phyloP scores from a whole-genome alignment of 148 eudicot species.

The Chenopodium suecicum region DNA sequence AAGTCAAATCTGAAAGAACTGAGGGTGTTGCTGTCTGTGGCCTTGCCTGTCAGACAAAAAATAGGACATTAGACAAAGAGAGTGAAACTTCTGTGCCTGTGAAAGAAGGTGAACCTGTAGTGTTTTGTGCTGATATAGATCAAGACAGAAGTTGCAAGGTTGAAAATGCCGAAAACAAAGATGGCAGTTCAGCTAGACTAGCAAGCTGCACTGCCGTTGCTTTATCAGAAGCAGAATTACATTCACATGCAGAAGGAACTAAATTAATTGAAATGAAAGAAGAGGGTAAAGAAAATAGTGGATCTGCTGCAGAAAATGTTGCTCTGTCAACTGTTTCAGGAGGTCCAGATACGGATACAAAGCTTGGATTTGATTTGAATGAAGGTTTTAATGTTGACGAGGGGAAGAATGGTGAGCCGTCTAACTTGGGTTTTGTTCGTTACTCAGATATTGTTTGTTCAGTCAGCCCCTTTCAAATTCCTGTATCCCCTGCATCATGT shows the following conservation, averaged over 20 bases:
- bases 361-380: constrained; percentile 65
- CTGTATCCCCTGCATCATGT: constrained; percentile 32
- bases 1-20: constrained; percentile 20
- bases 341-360: constrained; percentile 35
- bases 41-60: constrained; percentile 12
- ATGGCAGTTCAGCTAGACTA: constrained; percentile 4
- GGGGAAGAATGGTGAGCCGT: constrained; percentile 49
- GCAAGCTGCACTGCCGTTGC: background rate
- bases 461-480: constrained; percentile 24
- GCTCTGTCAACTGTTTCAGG: constrained; percentile 28
- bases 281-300: constrained; percentile 7
- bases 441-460: constrained; percentile 30
- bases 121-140: constrained; percentile 17
- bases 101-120: constrained; percentile 22
- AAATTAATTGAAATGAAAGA: constrained; percentile 1
- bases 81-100: constrained; percentile 8
- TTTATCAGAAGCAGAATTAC: background rate
- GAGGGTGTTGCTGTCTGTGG: constrained; percentile 20
- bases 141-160: constrained; percentile 25
- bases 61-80: constrained; percentile 20
- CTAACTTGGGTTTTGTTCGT: constrained; percentile 21
- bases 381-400: constrained; percentile 65
- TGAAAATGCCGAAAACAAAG: constrained; percentile 27
- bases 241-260: background rate
- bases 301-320: constrained; percentile 22